These are phyloP conservation scores for Symmetrospora coprosmae DNA, from an alignment of 768 basidiomycete genomes.

Conservation along the genomic window DNA sequence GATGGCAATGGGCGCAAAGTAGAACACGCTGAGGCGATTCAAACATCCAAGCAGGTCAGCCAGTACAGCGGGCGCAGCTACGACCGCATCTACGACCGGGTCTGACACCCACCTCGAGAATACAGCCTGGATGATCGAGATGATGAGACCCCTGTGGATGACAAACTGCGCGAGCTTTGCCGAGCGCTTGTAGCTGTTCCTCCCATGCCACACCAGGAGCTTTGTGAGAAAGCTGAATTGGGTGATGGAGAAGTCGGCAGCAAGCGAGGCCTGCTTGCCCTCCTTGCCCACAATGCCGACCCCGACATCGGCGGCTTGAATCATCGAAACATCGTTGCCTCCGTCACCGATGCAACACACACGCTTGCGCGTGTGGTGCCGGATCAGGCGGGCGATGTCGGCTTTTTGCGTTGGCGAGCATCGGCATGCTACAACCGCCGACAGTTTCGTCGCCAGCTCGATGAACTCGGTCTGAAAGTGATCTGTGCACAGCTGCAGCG, in stretches of 20 bases:
- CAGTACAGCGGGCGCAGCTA: neutral
- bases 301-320: conserved; percentile 95
- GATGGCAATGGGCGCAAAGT: conserved; percentile 86
- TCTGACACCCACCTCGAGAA: conserved; percentile 49
- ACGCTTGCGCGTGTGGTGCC: conserved; percentile 75
- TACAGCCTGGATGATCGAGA: conserved; percentile 94
- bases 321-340: conserved; percentile 99
- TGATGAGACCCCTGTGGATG: conserved; percentile 69
- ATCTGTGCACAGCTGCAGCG: conserved; percentile 78
- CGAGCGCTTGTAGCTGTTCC: conserved; percentile 94
- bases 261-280: conserved; percentile 96
- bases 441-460: conserved; percentile 85
- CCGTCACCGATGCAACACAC: conserved; percentile 99
- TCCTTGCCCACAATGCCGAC: conserved; percentile 98
- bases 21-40: conserved; percentile 48
- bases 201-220: conserved; percentile 92
- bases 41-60: neutral
- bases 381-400: conserved; percentile 85
- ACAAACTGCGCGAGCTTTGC: conserved; percentile 98
- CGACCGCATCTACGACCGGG: neutral
- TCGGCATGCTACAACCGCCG: conserved; percentile 90
- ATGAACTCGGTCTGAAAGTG: conserved; percentile 88
- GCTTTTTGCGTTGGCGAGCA: conserved; percentile 99
- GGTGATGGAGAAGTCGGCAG: conserved; percentile 93
- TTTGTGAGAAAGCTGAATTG: conserved; percentile 94